Evolutionary conservation across 2,329 filamentous ascomycete species (phyloP), one percentile per base, ranked within the genome.

Genomic region (Fusarium pilosicola): DNA sequence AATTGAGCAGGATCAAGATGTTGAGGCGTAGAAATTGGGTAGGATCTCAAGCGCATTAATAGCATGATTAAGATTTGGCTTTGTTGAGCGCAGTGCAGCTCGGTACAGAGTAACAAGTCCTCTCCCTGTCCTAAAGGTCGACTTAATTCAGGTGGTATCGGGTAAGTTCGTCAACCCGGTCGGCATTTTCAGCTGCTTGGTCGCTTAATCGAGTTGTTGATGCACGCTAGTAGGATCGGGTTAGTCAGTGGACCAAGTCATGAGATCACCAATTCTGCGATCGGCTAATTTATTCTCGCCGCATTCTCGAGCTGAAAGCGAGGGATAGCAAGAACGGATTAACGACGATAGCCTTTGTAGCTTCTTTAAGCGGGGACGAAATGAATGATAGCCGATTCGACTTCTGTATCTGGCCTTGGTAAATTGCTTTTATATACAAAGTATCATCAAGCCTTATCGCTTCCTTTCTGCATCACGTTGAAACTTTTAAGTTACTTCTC

Each of bases 281-380:
- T 58, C 55, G 55, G 55, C 30, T 58, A 48, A 48, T 58, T 36
- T 10, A 5, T 13, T 34, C 14, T 34, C 32, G 32, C 3, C 32
- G 0, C 32, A 34, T 34, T 34, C 32, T 34, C 32, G 14, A 34
- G 32, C 32, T 34, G 14, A 1, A 34, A 34, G 32, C 7, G 32
- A 34, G 32, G 32, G 32, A 34, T 34, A 0, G 32, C 32, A 15
- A 34, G 32, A 34, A 34, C 32, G 3, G 32, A 34, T 0, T 34
- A 34, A 34, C 32, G 32, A 1, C 0, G 14, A 34, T 34, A 34
- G 0, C 32, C 32, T 34, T 34, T 34, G 32, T 8, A 34, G 14
- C 32, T 34, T 1, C 32, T 0, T 34, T 34, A 34, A 34, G 32
- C 32, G 32, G 14, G 32, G 1, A 0, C 0, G 1, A 34, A 3